Evolutionary conservation across 108 stramenopile genomes (phyloP).

Genomic region (Schizochytrium sp.): DNA sequence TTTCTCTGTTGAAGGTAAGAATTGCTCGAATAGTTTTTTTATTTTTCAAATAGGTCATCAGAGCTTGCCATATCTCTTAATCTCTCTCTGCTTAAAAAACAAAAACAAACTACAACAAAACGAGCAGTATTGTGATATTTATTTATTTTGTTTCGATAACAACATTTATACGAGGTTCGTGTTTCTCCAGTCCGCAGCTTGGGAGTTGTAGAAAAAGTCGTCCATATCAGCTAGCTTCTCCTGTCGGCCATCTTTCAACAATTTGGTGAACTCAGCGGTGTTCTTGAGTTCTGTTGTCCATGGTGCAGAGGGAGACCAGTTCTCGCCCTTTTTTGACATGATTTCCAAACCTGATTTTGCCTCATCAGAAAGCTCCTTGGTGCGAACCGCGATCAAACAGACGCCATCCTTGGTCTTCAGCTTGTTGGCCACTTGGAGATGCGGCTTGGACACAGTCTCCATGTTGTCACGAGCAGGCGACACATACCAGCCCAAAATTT

Average conservation of each 20-base stretch:
- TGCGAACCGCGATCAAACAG: not conserved
- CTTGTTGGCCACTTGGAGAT: slow-evolving; percentile 10
- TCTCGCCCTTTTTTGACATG: not conserved
- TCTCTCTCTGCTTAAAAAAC: too few species aligned
- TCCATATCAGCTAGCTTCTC: slow-evolving; percentile 22
- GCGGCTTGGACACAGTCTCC: not conserved
- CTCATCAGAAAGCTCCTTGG: not conserved
- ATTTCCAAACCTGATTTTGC: not conserved
- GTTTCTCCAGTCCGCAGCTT: slow-evolving; percentile 52
- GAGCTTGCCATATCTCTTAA: too few species aligned
- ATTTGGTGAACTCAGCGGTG: not conserved
- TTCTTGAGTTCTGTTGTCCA: slow-evolving; percentile 17
- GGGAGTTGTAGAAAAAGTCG: not conserved
- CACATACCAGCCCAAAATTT: slow-evolving; percentile 15
- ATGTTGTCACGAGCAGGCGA: not conserved
- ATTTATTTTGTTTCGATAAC: not conserved
- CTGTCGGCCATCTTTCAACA: slow-evolving; percentile 38
- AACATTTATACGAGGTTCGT: slow-evolving; percentile 1
- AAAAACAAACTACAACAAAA: too few species aligned
- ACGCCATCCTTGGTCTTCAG: not conserved
- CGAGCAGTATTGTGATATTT: too few species aligned
- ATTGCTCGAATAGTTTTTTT: too few species aligned
- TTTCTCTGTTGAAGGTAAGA: too few species aligned
- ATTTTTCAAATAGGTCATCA: too few species aligned
- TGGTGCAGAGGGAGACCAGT: not conserved